Evolutionary conservation across 2,329 filamentous ascomycete genomes (phyloP).

Genomic region (Apiospora koreana): DNA sequence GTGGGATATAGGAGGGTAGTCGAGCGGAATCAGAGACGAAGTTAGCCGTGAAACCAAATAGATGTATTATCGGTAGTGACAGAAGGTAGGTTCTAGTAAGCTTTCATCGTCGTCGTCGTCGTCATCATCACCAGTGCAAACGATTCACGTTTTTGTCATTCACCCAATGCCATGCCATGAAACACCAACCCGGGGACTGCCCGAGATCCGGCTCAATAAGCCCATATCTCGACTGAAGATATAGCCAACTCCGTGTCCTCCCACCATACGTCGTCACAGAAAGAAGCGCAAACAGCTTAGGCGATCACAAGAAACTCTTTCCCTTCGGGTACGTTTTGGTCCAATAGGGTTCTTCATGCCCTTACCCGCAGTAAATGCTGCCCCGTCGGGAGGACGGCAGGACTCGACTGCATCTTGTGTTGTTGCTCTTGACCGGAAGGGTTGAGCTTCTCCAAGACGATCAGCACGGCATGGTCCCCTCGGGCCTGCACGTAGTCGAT

Average conservation of each 20-base stretch:
- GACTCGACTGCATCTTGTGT: not conserved
- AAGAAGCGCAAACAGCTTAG: not conserved
- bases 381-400: not conserved
- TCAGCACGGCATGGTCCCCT: not conserved
- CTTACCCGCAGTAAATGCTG: not conserved
- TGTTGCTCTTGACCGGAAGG: not conserved
- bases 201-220: not conserved
- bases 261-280: not conserved
- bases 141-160: not conserved
- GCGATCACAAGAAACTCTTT: not conserved
- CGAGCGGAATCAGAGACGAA: too few relatives aligned
- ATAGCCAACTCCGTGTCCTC: not conserved
- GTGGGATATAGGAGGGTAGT: too few relatives aligned
- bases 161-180: not conserved
- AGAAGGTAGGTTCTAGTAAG: not conserved
- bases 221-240: not conserved
- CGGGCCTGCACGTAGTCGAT: constrained; percentile 1
- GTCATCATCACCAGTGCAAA: not conserved
- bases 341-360: not conserved
- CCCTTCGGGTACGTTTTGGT: not conserved
- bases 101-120: not conserved
- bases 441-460: not conserved
- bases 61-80: constrained; percentile 1
- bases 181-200: not conserved
- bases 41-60: not conserved